phyloP scores from a whole-genome alignment of 306 rosid genomes.

The Rosa persica region DNA sequence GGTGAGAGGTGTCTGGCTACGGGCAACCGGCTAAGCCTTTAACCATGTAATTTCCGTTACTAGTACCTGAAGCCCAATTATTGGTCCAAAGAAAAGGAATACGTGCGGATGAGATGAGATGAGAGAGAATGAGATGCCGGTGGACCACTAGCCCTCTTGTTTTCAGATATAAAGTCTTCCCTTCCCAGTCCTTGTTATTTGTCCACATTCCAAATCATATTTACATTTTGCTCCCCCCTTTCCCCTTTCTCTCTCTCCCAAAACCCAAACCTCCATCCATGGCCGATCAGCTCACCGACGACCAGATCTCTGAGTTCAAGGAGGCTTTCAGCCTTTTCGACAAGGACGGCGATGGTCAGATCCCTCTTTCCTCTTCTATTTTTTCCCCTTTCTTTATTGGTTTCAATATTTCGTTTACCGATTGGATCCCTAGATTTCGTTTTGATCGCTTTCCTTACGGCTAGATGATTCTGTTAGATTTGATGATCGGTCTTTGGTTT shows the following conservation, averaged over 20 bases:
- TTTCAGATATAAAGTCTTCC: background rate
- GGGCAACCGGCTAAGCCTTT: no score
- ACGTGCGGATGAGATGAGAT: background rate
- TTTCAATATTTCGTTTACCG: background rate
- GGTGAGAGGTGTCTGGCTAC: no score
- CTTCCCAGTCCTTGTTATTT: background rate
- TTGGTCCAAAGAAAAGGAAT: background rate
- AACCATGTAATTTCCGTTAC: no score
- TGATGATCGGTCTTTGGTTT: background rate
- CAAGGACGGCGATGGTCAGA: constrained; percentile 15
- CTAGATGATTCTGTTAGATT: background rate
- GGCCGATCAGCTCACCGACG: constrained; percentile 14
- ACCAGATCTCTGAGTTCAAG: constrained; percentile 14
- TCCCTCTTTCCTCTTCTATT: background rate
- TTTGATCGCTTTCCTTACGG: background rate
- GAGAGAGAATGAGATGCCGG: background rate
- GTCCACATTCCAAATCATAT: background rate
- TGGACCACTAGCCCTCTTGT: background rate
- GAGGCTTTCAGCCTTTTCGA: constrained; percentile 12
- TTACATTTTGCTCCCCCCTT: background rate
- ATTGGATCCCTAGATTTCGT: background rate
- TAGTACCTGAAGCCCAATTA: no score
- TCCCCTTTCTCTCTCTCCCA: background rate
- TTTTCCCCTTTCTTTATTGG: background rate
- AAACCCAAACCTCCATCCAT: background rate